Conservation (phyloP, 805 yeast genomes). For the Limtongia smithiae region DNA sequence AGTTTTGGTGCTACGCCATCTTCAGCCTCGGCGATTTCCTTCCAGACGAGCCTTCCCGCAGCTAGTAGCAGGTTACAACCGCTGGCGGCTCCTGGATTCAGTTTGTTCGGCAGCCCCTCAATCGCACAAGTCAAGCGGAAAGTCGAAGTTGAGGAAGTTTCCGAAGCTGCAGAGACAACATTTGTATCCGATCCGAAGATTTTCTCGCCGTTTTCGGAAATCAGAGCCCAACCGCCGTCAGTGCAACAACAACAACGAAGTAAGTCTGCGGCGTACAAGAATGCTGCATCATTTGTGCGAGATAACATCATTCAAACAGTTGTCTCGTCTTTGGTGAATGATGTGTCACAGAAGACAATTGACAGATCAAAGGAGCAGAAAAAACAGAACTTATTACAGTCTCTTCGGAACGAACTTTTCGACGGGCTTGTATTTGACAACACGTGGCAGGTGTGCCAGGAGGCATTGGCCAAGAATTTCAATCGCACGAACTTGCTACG, state of each 20-base stretch:
- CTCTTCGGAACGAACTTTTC: conserved; percentile 51
- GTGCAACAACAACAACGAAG: neutral
- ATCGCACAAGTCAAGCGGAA: no score
- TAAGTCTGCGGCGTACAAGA: neutral
- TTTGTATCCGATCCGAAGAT: no score
- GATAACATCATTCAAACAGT: conserved; percentile 14
- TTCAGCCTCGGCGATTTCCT: no score
- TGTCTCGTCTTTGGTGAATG: conserved; percentile 20
- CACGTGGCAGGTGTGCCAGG: conserved; percentile 44
- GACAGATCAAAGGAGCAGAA: conserved; percentile 28
- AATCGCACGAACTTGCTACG: conserved; percentile 38
- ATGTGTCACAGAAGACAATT: conserved; percentile 17
- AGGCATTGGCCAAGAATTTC: conserved; percentile 46
- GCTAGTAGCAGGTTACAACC: no score
- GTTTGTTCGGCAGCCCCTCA: no score
- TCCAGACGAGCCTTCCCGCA: no score
- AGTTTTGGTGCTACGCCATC: no score
- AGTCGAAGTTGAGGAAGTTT: no score
- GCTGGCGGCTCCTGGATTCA: no score
- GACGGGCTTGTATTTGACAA: conserved; percentile 61
- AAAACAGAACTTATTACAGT: conserved; percentile 35
- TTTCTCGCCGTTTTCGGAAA: no score
- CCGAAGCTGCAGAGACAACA: no score
- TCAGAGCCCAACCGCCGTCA: conserved; percentile 4
- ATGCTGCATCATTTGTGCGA: neutral